Percentiles rank a stretch among this genome's conserved stretches.
phyloP scores from a whole-genome alignment of 1,284 basidiomycete genomes.

The Xerocomus amazonicus region DNA sequence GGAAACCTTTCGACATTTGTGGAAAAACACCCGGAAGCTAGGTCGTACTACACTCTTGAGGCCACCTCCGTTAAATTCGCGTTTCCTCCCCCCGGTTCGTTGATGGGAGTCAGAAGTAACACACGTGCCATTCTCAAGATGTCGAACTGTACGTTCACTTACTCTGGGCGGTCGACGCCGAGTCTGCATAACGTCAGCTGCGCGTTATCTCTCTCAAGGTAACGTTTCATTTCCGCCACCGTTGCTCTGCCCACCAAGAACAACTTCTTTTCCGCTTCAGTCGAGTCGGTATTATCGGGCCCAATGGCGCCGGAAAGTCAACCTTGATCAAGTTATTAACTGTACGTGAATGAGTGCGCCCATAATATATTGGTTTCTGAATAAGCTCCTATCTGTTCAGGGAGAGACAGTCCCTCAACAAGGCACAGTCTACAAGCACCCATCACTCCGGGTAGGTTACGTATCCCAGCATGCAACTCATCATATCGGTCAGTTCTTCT shows the following conservation, averaged over 20 bases:
- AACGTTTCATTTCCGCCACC: conserved; percentile 31
- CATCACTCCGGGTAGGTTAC: conserved; percentile 92
- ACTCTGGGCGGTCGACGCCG: conserved; percentile 82
- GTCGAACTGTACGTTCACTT: conserved; percentile 90
- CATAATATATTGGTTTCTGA: conserved; percentile 6
- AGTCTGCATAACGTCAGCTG: conserved; percentile 89
- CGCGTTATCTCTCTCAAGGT: conserved; percentile 89
- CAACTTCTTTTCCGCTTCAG: conserved; percentile 38
- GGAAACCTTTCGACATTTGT: conserved; percentile 95
- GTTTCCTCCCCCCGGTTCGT: conserved; percentile 93
- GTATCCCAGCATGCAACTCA: conserved; percentile 98
- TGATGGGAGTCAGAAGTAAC: conserved; percentile 97
- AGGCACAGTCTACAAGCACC: conserved; percentile 95
- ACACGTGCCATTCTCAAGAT: conserved; percentile 97
- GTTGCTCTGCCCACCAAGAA: conserved; percentile 15
- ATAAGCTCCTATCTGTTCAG: conserved; percentile 36
- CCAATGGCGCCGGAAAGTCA: conserved; percentile 92
- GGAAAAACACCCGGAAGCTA: conserved; percentile 88
- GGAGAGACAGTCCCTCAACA: conserved; percentile 94
- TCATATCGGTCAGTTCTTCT: conserved; percentile 65
- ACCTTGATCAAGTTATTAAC: conserved; percentile 98
- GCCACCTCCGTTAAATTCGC: conserved; percentile 95
- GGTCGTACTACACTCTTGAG: conserved; percentile 95
- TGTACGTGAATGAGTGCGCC: conserved; percentile 38
- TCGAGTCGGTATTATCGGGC: conserved; percentile 87